Conservation (phyloP, 2,329 filamentous ascomycete genomes). For the Beauveria asiatica region DNA sequence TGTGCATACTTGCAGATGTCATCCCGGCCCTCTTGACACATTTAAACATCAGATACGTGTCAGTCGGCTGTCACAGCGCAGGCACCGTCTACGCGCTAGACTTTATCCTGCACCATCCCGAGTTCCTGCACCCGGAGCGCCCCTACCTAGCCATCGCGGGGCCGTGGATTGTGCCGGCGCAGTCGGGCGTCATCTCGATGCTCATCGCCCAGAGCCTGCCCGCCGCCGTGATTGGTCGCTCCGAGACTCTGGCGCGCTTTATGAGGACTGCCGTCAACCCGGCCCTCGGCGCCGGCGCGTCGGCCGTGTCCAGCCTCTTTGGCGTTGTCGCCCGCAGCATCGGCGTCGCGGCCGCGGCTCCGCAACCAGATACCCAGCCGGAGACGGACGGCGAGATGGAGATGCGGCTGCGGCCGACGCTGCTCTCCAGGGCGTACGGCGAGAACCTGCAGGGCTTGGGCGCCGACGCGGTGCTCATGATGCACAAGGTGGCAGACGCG, state of each 20-base stretch:
- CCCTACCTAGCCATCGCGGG: constrained; percentile 21
- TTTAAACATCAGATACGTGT: constrained; percentile 23
- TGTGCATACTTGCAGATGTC: constrained; percentile 14
- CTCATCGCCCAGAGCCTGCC: constrained; percentile 18
- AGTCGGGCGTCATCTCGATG: constrained; percentile 17
- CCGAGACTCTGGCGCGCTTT: constrained; percentile 17
- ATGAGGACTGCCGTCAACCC: constrained; percentile 16
- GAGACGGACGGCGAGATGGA: constrained; percentile 15
- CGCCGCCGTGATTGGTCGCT: constrained; percentile 12
- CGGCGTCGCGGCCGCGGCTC: not conserved
- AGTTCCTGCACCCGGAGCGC: constrained; percentile 18
- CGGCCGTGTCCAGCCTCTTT: constrained; percentile 1
- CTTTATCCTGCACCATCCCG: constrained; percentile 21
- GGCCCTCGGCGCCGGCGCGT: constrained; percentile 10
- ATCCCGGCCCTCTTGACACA: constrained; percentile 25
- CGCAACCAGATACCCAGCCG: not conserved
- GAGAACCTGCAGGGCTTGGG: constrained; percentile 20
- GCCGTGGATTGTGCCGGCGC: constrained; percentile 24
- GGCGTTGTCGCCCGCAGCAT: not conserved
- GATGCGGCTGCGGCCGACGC: constrained; percentile 12
- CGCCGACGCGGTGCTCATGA: constrained; percentile 20
- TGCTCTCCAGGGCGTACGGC: constrained; percentile 15
- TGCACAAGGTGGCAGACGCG: constrained; percentile 16
- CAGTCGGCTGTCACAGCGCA: constrained; percentile 22
- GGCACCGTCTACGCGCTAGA: constrained; percentile 25